Evolutionary conservation across 177 flowering plant genomes (phyloP), one percentile per base, ranked within the genome.

Genomic region (Vitis hybrid): DNA sequence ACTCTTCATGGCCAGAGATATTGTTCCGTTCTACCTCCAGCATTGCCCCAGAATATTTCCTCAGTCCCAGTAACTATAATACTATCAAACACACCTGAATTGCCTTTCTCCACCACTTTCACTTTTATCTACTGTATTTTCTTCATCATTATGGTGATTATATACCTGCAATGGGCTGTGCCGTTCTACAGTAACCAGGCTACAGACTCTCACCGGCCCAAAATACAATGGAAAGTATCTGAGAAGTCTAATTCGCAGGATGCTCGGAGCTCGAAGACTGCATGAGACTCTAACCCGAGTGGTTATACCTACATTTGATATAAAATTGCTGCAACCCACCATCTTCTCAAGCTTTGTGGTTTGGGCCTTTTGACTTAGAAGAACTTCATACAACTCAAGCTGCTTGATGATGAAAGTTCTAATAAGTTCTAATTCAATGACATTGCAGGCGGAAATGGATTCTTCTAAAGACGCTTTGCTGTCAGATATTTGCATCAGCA

Each of bases 401-500:
- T 26, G 3, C 30, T 26, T 26, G 30, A 26, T 26, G 30, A 26
- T 26, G 30, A 26, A 26, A 26, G 4, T 26, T 26, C 30, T 26
- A 26, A 26, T 26, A 26, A 26, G 30, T 26, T 26, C 30, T 26
- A 26, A 26, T 26, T 26, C 30, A 26, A 26, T 26, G 30, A 26
- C 30, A 26, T 40, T 54, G 59, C 48, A 52, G 69, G 58, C 60
- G 8, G 60, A 52, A 67, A 9, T n/a, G 13, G 45, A 52, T 26
- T 7, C 69, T 13, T 52, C 58, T 4, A 26, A 26, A 66, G 69
- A 66, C 19, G 69, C 72, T n/a, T 49, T 49, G 26, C 66, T 61
- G 10, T 69, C 66, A 14, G 72, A 69, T 61, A 52, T 69, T 1
- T 60, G 72, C 0, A 69, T 61, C 7, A 12, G 59, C 18, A 60